phyloP scores from a whole-genome alignment of 2,329 filamentous ascomycete genomes.

The Apiospora arundinis region DNA sequence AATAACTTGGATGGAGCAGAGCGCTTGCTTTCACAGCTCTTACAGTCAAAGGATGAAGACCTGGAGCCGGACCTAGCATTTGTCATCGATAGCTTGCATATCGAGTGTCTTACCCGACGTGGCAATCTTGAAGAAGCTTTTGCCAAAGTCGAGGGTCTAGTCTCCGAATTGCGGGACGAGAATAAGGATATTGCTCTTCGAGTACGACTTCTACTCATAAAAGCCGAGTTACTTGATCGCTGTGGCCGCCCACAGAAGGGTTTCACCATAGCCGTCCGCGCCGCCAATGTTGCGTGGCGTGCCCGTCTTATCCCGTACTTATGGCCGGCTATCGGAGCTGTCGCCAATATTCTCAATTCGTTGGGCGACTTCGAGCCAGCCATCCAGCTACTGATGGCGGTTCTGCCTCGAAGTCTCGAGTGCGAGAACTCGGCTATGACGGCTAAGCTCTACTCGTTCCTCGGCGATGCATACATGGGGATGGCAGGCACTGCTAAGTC shows the following conservation, averaged over 20 bases:
- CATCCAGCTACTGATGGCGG: slow-evolving; percentile 66
- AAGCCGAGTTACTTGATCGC: slow-evolving; percentile 72
- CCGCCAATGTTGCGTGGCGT: slow-evolving; percentile 75
- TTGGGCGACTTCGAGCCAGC: slow-evolving; percentile 75
- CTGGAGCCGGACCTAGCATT: slow-evolving; percentile 60
- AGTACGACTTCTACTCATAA: slow-evolving; percentile 74
- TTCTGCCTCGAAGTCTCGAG: slow-evolving; percentile 80
- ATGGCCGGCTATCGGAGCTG: slow-evolving; percentile 72
- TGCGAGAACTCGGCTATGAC: slow-evolving; percentile 67
- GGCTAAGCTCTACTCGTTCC: slow-evolving; percentile 70
- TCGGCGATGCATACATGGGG: slow-evolving; percentile 82
- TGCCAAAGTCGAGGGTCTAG: slow-evolving; percentile 52
- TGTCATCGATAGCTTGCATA: slow-evolving; percentile 57
- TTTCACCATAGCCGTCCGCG: slow-evolving; percentile 78
- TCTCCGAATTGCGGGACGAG: slow-evolving; percentile 50
- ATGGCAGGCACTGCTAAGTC: slow-evolving; percentile 65
- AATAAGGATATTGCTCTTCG: slow-evolving; percentile 66
- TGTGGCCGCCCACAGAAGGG: slow-evolving; percentile 74
- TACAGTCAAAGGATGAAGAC: slow-evolving; percentile 58
- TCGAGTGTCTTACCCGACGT: slow-evolving; percentile 57
- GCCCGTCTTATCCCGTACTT: slow-evolving; percentile 72
- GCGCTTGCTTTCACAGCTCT: slow-evolving; percentile 56
- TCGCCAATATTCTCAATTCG: slow-evolving; percentile 73
- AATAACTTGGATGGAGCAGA: slow-evolving; percentile 59
- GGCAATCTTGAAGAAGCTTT: slow-evolving; percentile 56